phyloP scores from a whole-genome alignment of 163 green algal genomes.

The Chloromonas sp. region DNA sequence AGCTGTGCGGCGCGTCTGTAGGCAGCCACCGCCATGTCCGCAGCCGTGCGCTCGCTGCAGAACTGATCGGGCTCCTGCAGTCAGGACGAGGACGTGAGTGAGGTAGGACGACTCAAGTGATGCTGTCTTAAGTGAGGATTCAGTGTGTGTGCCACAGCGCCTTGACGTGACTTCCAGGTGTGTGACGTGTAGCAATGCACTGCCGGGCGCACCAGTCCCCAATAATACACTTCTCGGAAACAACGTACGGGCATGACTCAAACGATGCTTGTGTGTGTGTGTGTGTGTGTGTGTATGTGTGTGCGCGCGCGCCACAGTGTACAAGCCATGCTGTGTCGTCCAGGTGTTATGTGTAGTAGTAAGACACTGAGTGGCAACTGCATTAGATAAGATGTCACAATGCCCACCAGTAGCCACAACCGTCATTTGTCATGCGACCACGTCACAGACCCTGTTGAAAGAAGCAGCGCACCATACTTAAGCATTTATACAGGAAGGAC shows the following conservation, averaged over 20 bases:
- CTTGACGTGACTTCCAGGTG: neutral
- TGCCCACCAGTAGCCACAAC: too few relatives aligned
- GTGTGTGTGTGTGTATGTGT: too few relatives aligned
- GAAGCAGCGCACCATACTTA: neutral
- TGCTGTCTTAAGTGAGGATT: too few relatives aligned
- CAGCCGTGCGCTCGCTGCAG: constrained; percentile 37
- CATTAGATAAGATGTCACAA: too few relatives aligned
- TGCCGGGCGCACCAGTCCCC: neutral
- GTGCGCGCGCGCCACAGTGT: too few relatives aligned
- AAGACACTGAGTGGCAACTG: neutral
- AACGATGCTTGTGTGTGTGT: too few relatives aligned
- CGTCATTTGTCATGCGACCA: neutral
- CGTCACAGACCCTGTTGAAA: neutral
- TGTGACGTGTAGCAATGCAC: neutral
- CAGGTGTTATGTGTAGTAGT: too few relatives aligned
- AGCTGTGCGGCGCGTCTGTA: constrained; percentile 52
- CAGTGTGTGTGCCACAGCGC: neutral
- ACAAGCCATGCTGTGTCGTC: too few relatives aligned
- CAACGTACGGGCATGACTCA: too few relatives aligned
- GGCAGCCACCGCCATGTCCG: constrained; percentile 46
- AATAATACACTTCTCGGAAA: too few relatives aligned
- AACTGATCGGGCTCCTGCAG: constrained; percentile 37
- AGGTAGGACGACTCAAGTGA: too few relatives aligned
- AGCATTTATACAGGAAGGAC: neutral
- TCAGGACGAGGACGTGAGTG: too few relatives aligned